Evolutionary conservation across 75 land plant genomes (phyloP).

Genomic region (Pinus tabuliformis): DNA sequence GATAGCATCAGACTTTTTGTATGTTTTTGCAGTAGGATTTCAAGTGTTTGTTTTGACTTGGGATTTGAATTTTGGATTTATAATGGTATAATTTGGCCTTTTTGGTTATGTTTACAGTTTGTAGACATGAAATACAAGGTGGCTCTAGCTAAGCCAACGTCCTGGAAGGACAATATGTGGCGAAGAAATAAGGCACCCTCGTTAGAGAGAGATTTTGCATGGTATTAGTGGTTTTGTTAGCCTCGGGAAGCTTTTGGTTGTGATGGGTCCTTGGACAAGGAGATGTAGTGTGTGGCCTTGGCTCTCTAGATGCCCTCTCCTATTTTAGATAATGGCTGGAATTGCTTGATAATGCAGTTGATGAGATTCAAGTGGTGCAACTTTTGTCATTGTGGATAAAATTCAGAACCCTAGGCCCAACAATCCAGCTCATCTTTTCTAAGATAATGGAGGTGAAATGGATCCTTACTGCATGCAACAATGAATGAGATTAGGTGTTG

Average conservation of each 20-base stretch:
- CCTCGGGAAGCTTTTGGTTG: conserved; percentile 30
- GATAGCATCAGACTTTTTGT: background rate
- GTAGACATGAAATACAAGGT: conserved; percentile 7
- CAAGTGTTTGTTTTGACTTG: background rate
- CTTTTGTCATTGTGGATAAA: no score
- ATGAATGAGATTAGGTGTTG: no score
- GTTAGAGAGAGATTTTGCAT: conserved; percentile 4
- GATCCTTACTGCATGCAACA: no score
- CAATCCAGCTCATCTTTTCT: no score
- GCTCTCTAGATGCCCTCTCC: no score
- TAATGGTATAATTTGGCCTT: no score
- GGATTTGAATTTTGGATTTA: background rate
- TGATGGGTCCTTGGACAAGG: conserved; percentile 28
- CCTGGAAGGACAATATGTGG: background rate
- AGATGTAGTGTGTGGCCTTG: no score
- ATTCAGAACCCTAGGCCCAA: no score
- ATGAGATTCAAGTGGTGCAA: no score
- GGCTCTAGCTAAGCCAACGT: background rate
- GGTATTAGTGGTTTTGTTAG: conserved; percentile 4
- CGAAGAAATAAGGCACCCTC: background rate
- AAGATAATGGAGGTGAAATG: no score
- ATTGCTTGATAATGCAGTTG: no score
- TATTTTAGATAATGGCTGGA: no score
- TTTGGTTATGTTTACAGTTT: background rate
- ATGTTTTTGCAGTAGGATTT: background rate